Evolutionary conservation across 306 rosid species (phyloP).

Genomic region (Cucurbita maxima): DNA sequence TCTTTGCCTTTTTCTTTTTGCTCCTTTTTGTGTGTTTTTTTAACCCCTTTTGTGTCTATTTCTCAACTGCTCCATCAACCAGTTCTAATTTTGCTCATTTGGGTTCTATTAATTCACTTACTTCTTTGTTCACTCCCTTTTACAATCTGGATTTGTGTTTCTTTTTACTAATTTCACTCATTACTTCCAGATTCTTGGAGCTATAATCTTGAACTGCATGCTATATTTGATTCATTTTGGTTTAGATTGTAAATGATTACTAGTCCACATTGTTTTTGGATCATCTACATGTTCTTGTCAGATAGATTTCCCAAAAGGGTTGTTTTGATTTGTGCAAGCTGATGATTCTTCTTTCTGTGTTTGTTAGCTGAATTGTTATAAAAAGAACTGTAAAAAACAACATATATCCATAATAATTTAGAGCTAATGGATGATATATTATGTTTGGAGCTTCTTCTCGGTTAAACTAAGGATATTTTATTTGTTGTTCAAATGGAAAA

Average conservation of each 20-base stretch:
- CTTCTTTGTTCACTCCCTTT: neutral
- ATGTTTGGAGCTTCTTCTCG: neutral
- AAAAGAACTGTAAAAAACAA: neutral
- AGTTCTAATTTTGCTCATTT: neutral
- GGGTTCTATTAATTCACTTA: neutral
- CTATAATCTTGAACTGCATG: neutral
- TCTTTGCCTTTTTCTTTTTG: conserved; percentile 6
- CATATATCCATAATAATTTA: neutral
- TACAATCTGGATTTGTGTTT: neutral
- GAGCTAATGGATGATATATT: neutral
- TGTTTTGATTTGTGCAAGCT: neutral
- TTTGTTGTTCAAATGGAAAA: neutral
- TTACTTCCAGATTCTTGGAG: neutral
- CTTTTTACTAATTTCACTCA: neutral
- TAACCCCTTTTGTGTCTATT: neutral
- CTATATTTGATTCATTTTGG: neutral
- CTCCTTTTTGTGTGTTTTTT: neutral
- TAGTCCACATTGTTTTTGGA: neutral
- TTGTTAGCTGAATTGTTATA: neutral
- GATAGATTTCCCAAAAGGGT: neutral
- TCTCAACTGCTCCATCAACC: neutral
- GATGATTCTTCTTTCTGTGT: neutral
- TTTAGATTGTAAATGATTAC: neutral
- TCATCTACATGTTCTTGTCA: neutral
- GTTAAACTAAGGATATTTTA: neutral